These are phyloP conservation scores for Apostasia ramifera DNA, from an alignment of 106 monocot species.

Conservation along the genomic window DNA sequence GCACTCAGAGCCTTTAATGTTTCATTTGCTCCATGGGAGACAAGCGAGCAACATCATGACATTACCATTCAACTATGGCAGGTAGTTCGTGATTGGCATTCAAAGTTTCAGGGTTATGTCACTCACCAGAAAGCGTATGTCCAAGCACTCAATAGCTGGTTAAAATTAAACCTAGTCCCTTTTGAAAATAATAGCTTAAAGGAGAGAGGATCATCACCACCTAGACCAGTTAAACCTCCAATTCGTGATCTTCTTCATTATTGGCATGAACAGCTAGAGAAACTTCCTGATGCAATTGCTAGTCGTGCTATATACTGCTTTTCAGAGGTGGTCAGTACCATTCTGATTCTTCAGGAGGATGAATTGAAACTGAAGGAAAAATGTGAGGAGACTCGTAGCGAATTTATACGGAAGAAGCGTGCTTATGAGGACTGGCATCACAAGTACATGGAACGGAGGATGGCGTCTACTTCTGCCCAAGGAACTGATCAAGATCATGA, in stretches of 20 bases:
- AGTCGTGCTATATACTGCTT: slow-evolving; percentile 43
- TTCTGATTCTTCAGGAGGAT: slow-evolving; percentile 50
- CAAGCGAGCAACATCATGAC: slow-evolving; percentile 39
- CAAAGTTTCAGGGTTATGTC: slow-evolving; percentile 53
- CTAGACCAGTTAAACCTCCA: slow-evolving; percentile 15
- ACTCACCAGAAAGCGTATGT: slow-evolving; percentile 68
- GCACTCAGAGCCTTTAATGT: slow-evolving; percentile 36
- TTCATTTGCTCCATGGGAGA: slow-evolving; percentile 46
- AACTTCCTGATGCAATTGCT: slow-evolving; percentile 49
- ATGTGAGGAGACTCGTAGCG: slow-evolving; percentile 45
- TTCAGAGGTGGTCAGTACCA: slow-evolving; percentile 43
- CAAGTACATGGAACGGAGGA: slow-evolving; percentile 24
- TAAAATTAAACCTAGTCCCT: slow-evolving; percentile 64
- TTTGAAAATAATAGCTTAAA: slow-evolving; percentile 61
- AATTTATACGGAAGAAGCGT: slow-evolving; percentile 24
- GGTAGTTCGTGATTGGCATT: slow-evolving; percentile 41
- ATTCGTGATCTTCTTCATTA: slow-evolving; percentile 51
- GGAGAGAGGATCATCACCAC: slow-evolving; percentile 62
- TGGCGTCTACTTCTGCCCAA: slow-evolving; percentile 1
- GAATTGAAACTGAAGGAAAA: slow-evolving; percentile 59
- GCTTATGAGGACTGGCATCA: slow-evolving; percentile 63
- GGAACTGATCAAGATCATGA: slow-evolving; percentile 11
- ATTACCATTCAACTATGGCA: slow-evolving; percentile 48
- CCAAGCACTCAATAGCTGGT: slow-evolving; percentile 55
- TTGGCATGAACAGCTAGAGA: slow-evolving; percentile 76